A percentile compares a stretch with the other conserved stretches of the same genome.
phyloP scores from a whole-genome alignment of 345 rosid species.

The Corchorus olitorius region DNA sequence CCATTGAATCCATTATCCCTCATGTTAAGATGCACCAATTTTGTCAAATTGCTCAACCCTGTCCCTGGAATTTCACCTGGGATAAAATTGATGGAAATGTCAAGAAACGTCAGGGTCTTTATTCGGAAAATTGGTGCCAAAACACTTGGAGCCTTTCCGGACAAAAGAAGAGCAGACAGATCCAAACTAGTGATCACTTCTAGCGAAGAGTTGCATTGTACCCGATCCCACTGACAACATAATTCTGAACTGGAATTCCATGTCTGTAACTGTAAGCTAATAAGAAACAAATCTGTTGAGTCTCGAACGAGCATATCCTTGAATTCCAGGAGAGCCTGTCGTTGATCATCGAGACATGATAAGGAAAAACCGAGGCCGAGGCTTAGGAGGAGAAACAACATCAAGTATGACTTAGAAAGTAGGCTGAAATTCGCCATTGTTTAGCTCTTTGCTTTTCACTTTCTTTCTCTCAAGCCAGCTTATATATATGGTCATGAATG shows the following conservation, averaged over 20 bases:
- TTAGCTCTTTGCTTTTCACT: too few species aligned
- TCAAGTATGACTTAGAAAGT: background rate
- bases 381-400: background rate
- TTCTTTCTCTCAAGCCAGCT: too few species aligned
- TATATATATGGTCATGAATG: too few species aligned
- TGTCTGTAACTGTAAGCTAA: slow-evolving; percentile 9
- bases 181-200: slow-evolving; percentile 18
- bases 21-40: too few species aligned
- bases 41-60: too few species aligned
- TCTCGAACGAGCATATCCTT: background rate
- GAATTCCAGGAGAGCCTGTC: slow-evolving; percentile 30
- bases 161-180: background rate
- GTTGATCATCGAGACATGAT: slow-evolving; percentile 25
- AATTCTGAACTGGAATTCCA: slow-evolving; percentile 26
- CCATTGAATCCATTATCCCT: too few species aligned
- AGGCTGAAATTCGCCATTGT: slow-evolving; percentile 8
- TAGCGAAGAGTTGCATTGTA: slow-evolving; percentile 13
- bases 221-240: slow-evolving; percentile 27
- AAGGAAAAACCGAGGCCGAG: background rate
- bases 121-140: slow-evolving; percentile 17
- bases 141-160: slow-evolving; percentile 14
- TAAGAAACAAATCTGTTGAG: background rate
- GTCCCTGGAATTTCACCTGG: too few species aligned
- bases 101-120: slow-evolving; percentile 12
- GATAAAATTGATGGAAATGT: background rate